These are phyloP conservation scores for Zygosaccharomyces gambellarensis DNA, from an alignment of 805 yeast genomes.

Conservation along the genomic window DNA sequence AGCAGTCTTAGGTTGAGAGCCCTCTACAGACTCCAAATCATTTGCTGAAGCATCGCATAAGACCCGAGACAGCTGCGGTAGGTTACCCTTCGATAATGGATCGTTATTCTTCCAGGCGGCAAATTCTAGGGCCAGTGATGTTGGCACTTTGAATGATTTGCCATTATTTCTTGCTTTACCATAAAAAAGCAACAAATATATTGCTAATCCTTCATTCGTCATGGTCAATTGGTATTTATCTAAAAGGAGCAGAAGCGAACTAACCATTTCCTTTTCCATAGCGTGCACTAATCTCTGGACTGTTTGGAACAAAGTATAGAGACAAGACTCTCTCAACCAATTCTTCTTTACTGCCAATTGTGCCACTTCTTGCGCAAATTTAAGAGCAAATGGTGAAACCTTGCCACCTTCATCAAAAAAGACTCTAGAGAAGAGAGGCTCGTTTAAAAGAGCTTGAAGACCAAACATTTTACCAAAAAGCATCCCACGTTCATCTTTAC, in stretches of 20 bases:
- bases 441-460: slow-evolving; percentile 64
- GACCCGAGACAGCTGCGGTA: slow-evolving; percentile 55
- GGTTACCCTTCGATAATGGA: slow-evolving; percentile 69
- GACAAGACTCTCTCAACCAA: slow-evolving; percentile 82
- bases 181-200: slow-evolving; percentile 43
- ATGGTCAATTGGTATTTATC: slow-evolving; percentile 52
- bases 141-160: background rate
- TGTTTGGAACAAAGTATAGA: slow-evolving; percentile 63
- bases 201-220: slow-evolving; percentile 76
- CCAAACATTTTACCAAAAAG: slow-evolving; percentile 85
- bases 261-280: slow-evolving; percentile 17
- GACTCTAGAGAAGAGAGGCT: slow-evolving; percentile 36
- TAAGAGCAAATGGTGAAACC: slow-evolving; percentile 32
- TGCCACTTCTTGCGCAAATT: slow-evolving; percentile 45
- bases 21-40: slow-evolving; percentile 22
- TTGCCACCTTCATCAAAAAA: slow-evolving; percentile 30
- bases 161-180: slow-evolving; percentile 5
- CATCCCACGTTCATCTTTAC: slow-evolving; percentile 75
- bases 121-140: slow-evolving; percentile 17
- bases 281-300: slow-evolving; percentile 30
- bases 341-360: slow-evolving; percentile 60
- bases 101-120: slow-evolving; percentile 62
- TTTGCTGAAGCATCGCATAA: slow-evolving; percentile 50
- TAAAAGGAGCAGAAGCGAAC: slow-evolving; percentile 39
- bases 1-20: slow-evolving; percentile 49